A percentile compares a stretch with the other conserved stretches of the same genome.
phyloP scores from a whole-genome alignment of 441 rosid species.

The Populus hybrid region DNA sequence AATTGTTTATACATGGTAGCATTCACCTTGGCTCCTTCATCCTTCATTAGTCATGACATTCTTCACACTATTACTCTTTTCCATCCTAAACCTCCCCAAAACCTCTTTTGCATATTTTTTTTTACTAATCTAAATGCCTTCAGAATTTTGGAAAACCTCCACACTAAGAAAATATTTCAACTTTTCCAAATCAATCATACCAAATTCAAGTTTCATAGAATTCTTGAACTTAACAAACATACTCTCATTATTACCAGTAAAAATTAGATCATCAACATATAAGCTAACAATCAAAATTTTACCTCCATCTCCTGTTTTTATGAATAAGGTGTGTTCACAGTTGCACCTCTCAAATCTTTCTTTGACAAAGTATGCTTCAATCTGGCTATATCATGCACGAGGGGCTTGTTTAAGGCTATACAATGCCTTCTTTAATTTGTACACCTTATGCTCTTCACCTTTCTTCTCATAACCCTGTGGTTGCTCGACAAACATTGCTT shows the following conservation, averaged over 20 bases:
- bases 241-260: background rate
- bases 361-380: background rate
- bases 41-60: background rate
- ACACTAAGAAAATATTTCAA: too few relatives aligned
- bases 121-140: too few relatives aligned
- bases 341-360: background rate
- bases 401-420: conserved; percentile 6
- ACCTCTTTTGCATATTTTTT: too few relatives aligned
- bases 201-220: conserved; percentile 6
- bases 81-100: too few relatives aligned
- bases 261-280: conserved; percentile 5
- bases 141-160: too few relatives aligned
- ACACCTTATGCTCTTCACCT: background rate
- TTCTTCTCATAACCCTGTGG: background rate
- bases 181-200: too few relatives aligned
- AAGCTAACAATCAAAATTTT: background rate
- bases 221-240: background rate
- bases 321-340: background rate
- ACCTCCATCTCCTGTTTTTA: background rate
- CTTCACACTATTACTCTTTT: background rate
- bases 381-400: background rate
- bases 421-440: background rate
- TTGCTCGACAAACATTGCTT: background rate
- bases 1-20: background rate
- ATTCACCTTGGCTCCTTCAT: background rate